These are phyloP conservation scores for Metschnikowia picachoensis DNA, from an alignment of 805 yeast genomes.

Conservation along the genomic window DNA sequence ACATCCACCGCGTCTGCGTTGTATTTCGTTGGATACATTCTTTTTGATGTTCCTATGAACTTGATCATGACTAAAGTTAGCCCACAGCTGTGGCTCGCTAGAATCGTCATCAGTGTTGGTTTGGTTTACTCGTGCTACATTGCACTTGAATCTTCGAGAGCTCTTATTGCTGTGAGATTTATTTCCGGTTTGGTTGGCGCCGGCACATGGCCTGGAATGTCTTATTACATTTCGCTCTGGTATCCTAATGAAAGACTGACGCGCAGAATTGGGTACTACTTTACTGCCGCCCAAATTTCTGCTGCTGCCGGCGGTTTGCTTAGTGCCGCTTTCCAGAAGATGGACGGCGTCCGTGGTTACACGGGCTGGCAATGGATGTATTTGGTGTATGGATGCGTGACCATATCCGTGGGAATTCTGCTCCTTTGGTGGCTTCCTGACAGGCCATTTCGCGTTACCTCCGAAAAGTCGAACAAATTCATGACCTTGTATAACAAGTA, in stretches of 20 bases:
- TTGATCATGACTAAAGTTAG: slow-evolving; percentile 76
- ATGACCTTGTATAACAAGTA: slow-evolving; percentile 21
- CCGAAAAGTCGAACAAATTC: slow-evolving; percentile 15
- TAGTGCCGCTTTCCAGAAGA: slow-evolving; percentile 81
- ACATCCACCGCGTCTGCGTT: slow-evolving; percentile 74
- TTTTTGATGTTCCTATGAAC: slow-evolving; percentile 88
- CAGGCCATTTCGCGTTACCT: slow-evolving; percentile 44
- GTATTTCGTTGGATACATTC: slow-evolving; percentile 76
- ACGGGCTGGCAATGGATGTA: slow-evolving; percentile 89
- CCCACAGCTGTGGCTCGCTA: slow-evolving; percentile 81
- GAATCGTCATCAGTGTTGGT: slow-evolving; percentile 76
- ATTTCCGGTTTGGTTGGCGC: slow-evolving; percentile 76
- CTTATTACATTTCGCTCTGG: slow-evolving; percentile 80
- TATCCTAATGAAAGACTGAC: slow-evolving; percentile 78
- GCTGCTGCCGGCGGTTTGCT: slow-evolving; percentile 88
- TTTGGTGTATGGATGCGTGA: slow-evolving; percentile 68
- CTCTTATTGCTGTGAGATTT: slow-evolving; percentile 68
- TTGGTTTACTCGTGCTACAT: slow-evolving; percentile 71
- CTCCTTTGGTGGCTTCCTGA: slow-evolving; percentile 86
- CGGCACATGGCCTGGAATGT: slow-evolving; percentile 89
- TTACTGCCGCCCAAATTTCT: slow-evolving; percentile 88
- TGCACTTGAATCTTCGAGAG: slow-evolving; percentile 51
- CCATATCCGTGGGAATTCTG: slow-evolving; percentile 58
- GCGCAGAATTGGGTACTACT: slow-evolving; percentile 79
- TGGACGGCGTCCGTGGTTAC: slow-evolving; percentile 66